These are phyloP conservation scores for Camellia lanceoleosa DNA, from an alignment of 148 eudicot genomes.

Conservation along the genomic window DNA sequence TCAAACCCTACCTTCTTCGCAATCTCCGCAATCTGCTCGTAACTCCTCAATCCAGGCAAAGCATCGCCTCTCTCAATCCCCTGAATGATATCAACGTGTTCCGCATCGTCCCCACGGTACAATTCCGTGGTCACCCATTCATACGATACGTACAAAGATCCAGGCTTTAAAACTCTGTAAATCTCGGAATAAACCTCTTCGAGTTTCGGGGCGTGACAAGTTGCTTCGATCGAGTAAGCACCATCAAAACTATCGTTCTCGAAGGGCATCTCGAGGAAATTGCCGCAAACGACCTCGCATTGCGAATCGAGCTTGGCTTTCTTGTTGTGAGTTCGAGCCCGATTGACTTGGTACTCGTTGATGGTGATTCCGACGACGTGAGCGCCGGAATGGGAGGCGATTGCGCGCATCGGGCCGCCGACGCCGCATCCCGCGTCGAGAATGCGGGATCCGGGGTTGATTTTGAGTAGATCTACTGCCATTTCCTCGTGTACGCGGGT, in stretches of 20 bases:
- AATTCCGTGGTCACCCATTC: constrained; percentile 42
- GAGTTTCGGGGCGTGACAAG: constrained; percentile 43
- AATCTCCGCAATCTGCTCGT: constrained; percentile 28
- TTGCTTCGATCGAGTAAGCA: constrained; percentile 45
- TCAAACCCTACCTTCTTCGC: constrained; percentile 47
- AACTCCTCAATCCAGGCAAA: constrained; percentile 38
- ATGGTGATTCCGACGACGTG: constrained; percentile 45
- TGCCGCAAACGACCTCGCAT: constrained; percentile 48
- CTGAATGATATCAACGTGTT: constrained; percentile 35
- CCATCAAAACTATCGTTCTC: constrained; percentile 36
- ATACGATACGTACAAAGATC: constrained; percentile 29
- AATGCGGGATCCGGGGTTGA: constrained; percentile 28
- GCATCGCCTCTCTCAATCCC: constrained; percentile 46
- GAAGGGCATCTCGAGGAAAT: constrained; percentile 47
- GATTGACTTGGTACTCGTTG: constrained; percentile 41
- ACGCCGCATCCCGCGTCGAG: constrained; percentile 50
- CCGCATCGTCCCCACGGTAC: constrained; percentile 26
- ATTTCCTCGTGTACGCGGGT: constrained; percentile 41
- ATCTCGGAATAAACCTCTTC: constrained; percentile 44
- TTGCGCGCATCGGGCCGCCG: constrained; percentile 51
- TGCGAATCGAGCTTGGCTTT: constrained; percentile 35
- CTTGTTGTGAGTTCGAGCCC: constrained; percentile 37
- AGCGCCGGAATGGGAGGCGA: constrained; percentile 42
- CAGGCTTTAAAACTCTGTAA: constrained; percentile 42
- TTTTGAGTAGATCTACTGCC: constrained; percentile 47